phyloP scores from a whole-genome alignment of 306 rosid species.

The Astragalus glycyphyllos region DNA sequence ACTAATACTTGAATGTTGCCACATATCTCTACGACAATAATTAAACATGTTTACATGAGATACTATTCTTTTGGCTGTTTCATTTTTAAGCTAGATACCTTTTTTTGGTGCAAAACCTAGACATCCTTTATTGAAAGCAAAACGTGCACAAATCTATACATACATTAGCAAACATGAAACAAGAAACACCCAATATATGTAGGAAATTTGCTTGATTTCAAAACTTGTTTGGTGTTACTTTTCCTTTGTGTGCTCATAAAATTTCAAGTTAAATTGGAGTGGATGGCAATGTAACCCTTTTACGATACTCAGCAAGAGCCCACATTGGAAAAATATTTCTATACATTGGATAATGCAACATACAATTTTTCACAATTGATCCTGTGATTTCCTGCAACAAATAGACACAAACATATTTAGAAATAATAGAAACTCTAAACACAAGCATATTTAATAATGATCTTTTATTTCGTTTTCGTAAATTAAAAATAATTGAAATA shows the following conservation, averaged over 20 bases:
- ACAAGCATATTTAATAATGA: neutral
- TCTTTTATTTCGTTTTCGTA: constrained; percentile 1
- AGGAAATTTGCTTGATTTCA: constrained; percentile 18
- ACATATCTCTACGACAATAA: neutral
- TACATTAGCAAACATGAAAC: neutral
- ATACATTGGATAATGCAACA: constrained; percentile 77
- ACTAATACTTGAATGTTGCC: neutral
- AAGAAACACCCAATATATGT: neutral
- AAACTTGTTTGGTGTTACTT: neutral
- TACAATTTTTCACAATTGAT: constrained; percentile 68
- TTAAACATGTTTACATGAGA: neutral
- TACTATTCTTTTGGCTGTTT: neutral
- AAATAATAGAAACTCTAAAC: constrained; percentile 5
- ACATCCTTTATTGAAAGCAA: neutral
- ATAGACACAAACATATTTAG: neutral
- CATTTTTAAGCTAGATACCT: neutral
- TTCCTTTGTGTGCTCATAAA: neutral
- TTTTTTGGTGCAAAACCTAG: too few relatives aligned
- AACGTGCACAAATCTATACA: constrained; percentile 32
- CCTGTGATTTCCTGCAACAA: constrained; percentile 59
- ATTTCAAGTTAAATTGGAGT: constrained; percentile 18
- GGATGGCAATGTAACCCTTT: constrained; percentile 60
- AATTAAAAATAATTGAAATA: neutral
- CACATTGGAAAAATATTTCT: constrained; percentile 74
- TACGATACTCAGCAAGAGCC: constrained; percentile 80